Conservation (phyloP, 2,329 filamentous ascomycete species). For the Colletotrichum plurivorum region DNA sequence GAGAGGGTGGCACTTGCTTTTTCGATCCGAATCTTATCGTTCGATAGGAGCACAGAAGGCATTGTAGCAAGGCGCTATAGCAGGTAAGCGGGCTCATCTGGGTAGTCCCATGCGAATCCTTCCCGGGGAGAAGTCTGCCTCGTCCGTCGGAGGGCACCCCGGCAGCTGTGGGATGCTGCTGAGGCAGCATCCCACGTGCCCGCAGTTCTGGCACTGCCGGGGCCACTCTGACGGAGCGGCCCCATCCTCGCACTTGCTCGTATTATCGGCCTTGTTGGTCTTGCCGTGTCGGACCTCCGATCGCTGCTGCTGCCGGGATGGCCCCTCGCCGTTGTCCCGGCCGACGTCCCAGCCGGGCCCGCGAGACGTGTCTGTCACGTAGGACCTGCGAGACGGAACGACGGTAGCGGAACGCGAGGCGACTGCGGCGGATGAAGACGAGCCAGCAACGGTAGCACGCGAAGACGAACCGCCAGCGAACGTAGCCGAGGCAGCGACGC, state of each 20-base stretch:
- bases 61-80: too few species aligned
- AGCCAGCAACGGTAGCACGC: not conserved
- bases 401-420: not conserved
- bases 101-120: too few species aligned
- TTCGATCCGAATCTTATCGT: too few species aligned
- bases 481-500: too few species aligned
- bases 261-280: too few species aligned
- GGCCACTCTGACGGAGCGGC: conserved; percentile 23
- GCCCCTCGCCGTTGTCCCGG: conserved; percentile 15
- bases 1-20: too few species aligned
- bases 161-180: too few species aligned
- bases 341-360: not conserved
- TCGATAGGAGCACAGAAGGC: too few species aligned
- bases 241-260: not conserved
- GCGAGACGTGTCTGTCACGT: conserved; percentile 15
- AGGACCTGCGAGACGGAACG: too few species aligned
- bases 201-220: conserved; percentile 21
- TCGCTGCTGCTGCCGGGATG: not conserved
- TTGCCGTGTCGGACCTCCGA: not conserved
- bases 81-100: too few species aligned
- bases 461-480: not conserved
- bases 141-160: too few species aligned
- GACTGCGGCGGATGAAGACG: not conserved
- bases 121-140: too few species aligned
- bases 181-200: conserved; percentile 3